Conservation (phyloP, 75 land plant genomes). For the Ceratopteris richardii region DNA sequence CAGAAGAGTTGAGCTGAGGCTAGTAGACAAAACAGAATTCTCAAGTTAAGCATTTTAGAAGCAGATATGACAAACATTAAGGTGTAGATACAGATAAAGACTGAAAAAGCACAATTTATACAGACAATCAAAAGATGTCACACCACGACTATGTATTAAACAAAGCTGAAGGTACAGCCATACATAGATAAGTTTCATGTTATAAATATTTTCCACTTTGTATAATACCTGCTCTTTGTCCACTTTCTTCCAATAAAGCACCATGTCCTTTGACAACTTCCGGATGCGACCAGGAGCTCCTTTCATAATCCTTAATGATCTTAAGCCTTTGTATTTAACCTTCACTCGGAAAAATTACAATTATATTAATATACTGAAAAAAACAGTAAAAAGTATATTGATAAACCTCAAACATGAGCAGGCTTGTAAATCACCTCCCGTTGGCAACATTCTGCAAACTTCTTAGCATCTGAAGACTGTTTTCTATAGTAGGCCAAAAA, state of each 20-base stretch:
- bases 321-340: conserved; percentile 64
- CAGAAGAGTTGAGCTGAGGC: too few species aligned
- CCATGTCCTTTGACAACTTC: conserved; percentile 82
- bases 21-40: too few species aligned
- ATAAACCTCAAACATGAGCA: neutral
- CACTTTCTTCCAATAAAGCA: conserved; percentile 71
- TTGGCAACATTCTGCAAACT: conserved; percentile 81
- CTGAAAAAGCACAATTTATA: too few species aligned
- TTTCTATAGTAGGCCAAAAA: conserved; percentile 58
- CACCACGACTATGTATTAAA: too few species aligned
- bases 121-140: too few species aligned
- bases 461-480: conserved; percentile 69
- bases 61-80: too few species aligned
- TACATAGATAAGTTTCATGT: too few species aligned
- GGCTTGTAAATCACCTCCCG: conserved; percentile 50
- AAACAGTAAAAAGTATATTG: neutral
- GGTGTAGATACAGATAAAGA: too few species aligned
- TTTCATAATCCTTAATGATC: conserved; percentile 71
- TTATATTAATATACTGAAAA: neutral
- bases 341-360: conserved; percentile 15
- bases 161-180: too few species aligned
- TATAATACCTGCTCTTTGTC: conserved; percentile 90
- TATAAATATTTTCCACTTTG: too few species aligned
- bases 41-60: too few species aligned
- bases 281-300: conserved; percentile 77